These are phyloP conservation scores for Asterophora lycoperdoides DNA, from an alignment of 768 basidiomycete genomes.

Conservation along the genomic window DNA sequence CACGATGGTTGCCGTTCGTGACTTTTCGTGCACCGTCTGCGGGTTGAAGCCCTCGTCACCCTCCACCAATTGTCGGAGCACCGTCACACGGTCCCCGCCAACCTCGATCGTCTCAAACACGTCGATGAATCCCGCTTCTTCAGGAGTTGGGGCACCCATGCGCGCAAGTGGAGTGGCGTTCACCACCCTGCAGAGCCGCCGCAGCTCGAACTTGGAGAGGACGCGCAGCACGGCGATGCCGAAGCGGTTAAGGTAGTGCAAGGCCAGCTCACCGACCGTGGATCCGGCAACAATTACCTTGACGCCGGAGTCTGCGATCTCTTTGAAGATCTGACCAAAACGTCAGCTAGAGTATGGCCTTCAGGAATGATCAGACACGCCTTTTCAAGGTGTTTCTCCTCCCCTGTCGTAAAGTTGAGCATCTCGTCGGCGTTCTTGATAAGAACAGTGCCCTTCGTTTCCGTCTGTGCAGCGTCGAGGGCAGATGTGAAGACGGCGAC, in stretches of 20 bases:
- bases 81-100: conserved; percentile 96
- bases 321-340: conserved; percentile 79
- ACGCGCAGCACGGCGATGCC: conserved; percentile 96
- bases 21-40: conserved; percentile 55
- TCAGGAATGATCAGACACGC: conserved; percentile 26
- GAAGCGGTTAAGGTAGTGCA: conserved; percentile 94
- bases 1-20: conserved; percentile 90
- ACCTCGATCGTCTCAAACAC: conserved; percentile 95
- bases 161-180: conserved; percentile 95
- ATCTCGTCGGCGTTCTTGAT: conserved; percentile 95
- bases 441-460: conserved; percentile 97
- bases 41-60: conserved; percentile 66
- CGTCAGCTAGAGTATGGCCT: no score
- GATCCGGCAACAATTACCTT: conserved; percentile 93
- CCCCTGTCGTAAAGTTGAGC: conserved; percentile 93
- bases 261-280: conserved; percentile 88
- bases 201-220: conserved; percentile 95
- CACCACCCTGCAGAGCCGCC: conserved; percentile 90
- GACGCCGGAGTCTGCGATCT: conserved; percentile 94
- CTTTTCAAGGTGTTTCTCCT: conserved; percentile 96
- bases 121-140: conserved; percentile 93
- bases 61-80: conserved; percentile 74
- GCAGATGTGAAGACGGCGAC: conserved; percentile 95
- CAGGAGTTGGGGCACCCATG: conserved; percentile 91
- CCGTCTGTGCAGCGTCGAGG: conserved; percentile 92